Conservation (phyloP, 2,329 filamentous ascomycete species). For the Penicillium fuscoglaucum region DNA sequence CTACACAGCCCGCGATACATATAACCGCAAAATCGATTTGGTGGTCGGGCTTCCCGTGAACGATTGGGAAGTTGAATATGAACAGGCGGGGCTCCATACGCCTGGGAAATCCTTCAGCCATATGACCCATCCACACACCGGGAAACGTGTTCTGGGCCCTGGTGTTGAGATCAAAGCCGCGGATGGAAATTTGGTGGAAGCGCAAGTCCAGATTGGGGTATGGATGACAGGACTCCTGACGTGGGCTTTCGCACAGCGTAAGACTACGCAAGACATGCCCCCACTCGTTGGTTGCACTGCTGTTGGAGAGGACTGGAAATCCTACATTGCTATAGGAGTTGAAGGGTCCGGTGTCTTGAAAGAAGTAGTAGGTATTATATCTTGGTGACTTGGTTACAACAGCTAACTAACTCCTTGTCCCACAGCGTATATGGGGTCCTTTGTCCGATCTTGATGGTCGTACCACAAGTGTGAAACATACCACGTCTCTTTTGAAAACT, state of each 20-base stretch:
- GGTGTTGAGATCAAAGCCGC: not conserved
- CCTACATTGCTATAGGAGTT: not conserved
- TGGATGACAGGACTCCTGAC: not conserved
- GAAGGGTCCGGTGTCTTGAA: not conserved
- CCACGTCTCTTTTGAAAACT: not conserved
- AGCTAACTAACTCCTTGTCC: not conserved
- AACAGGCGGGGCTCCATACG: not conserved
- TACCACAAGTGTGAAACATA: not conserved
- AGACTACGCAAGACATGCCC: not conserved
- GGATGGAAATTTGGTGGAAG: not conserved
- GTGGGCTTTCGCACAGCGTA: not conserved
- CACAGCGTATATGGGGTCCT: not conserved
- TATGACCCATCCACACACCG: not conserved
- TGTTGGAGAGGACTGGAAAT: not conserved
- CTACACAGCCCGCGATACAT: not conserved
- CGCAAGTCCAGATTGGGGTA: not conserved
- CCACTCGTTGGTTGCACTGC: not conserved
- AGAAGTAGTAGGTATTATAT: not conserved
- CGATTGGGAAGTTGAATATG: not conserved
- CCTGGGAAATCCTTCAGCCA: not conserved
- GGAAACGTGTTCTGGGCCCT: not conserved
- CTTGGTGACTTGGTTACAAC: not conserved
- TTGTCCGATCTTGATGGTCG: not conserved
- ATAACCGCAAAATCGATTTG: not conserved
- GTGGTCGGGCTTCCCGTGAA: not conserved